Evolutionary conservation across 352 stramenopile species (phyloP).

Genomic region (Globisporangium abappressorium): DNA sequence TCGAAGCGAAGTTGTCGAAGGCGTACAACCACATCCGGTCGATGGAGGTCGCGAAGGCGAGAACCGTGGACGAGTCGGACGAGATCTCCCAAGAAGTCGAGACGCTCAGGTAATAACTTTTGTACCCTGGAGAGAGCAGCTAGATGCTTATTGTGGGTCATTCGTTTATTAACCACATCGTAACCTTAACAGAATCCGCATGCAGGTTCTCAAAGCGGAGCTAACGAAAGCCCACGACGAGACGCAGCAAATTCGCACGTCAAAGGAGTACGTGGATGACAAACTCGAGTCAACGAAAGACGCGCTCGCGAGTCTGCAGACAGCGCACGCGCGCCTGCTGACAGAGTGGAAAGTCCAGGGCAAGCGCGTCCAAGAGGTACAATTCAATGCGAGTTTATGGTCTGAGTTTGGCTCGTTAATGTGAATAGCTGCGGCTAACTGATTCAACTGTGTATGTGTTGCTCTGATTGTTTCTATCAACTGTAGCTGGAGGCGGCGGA

Average conservation of each 20-base stretch:
- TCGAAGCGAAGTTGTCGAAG: constrained; percentile 31
- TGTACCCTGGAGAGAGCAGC: neutral
- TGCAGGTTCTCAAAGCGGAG: constrained; percentile 23
- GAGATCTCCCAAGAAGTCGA: constrained; percentile 35
- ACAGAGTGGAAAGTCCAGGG: constrained; percentile 15
- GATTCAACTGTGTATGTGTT: neutral
- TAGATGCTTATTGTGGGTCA: too few relatives aligned
- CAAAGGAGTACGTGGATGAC: constrained; percentile 25
- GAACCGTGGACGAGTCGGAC: constrained; percentile 31
- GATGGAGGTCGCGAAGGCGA: constrained; percentile 36
- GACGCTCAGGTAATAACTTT: constrained; percentile 10
- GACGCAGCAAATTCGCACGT: constrained; percentile 12
- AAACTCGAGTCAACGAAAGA: constrained; percentile 17
- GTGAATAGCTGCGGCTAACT: neutral
- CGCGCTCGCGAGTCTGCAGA: constrained; percentile 14
- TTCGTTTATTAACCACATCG: neutral
- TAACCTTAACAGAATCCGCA: constrained; percentile 14
- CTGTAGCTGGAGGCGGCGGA: constrained; percentile 27
- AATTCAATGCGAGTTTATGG: neutral
- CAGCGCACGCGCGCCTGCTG: constrained; percentile 16
- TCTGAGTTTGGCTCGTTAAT: neutral
- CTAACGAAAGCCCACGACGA: constrained; percentile 22
- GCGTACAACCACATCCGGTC: constrained; percentile 34
- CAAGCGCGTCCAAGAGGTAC: constrained; percentile 33
- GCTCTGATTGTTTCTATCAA: neutral